phyloP scores from a whole-genome alignment of 768 basidiomycete genomes.

The Boletus reticuloceps region DNA sequence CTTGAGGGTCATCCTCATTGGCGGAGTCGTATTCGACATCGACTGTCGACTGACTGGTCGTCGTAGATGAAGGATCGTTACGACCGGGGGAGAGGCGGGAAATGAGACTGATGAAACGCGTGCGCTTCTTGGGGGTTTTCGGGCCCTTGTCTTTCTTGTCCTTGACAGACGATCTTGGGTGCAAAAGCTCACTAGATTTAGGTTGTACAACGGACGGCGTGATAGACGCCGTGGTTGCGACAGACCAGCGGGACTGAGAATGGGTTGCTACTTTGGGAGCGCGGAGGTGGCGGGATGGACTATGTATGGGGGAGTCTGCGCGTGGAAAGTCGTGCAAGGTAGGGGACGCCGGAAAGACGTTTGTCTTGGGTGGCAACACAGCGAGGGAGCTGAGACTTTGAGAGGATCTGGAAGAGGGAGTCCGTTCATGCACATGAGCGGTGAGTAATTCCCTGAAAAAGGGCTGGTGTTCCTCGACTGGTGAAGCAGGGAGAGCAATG shows the following conservation, averaged over 20 bases:
- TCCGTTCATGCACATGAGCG: neutral
- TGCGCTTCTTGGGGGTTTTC: conserved; percentile 30
- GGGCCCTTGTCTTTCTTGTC: conserved; percentile 20
- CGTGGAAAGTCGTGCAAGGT: neutral
- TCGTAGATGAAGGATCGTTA: conserved; percentile 11
- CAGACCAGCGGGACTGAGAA: conserved; percentile 27
- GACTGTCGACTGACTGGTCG: neutral
- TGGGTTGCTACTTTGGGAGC: neutral
- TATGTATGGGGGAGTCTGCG: neutral
- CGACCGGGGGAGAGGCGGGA: conserved; percentile 32
- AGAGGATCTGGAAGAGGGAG: conserved; percentile 9
- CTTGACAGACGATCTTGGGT: conserved; percentile 12
- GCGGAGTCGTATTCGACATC: conserved; percentile 20
- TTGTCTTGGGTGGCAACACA: neutral
- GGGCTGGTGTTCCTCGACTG: conserved; percentile 9
- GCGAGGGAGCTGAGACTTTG: conserved; percentile 2
- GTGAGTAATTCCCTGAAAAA: neutral
- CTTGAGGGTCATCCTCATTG: conserved; percentile 23
- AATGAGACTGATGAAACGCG: conserved; percentile 32
- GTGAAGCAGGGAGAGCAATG: conserved; percentile 26
- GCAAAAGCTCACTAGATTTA: conserved; percentile 1
- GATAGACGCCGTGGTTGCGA: conserved; percentile 32
- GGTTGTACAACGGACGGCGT: conserved; percentile 15
- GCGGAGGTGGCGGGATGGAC: neutral
- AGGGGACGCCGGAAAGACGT: conserved; percentile 10